A percentile compares a stretch with the other conserved stretches of the same genome.
These are phyloP conservation scores for Capronia coronata DNA, from an alignment of 2,329 filamentous ascomycete species.

Conservation along the genomic window DNA sequence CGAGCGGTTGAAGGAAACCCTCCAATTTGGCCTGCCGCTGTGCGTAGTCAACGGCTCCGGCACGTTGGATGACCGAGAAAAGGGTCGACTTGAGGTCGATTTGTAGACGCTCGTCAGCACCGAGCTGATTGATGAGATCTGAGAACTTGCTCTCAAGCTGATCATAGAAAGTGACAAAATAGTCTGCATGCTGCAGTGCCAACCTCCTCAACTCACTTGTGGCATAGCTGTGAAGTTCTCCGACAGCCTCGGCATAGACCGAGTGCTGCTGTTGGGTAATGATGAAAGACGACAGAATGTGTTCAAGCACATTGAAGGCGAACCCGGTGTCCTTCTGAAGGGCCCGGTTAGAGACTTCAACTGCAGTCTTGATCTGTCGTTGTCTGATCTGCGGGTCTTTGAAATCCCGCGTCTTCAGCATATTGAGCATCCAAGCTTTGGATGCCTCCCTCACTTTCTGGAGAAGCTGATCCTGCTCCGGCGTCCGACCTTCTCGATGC, in stretches of 20 bases:
- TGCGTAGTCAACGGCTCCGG: slow-evolving; percentile 64
- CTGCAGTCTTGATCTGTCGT: slow-evolving; percentile 71
- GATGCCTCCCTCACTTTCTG: slow-evolving; percentile 36
- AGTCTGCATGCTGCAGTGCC: slow-evolving; percentile 83
- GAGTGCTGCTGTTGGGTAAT: slow-evolving; percentile 62
- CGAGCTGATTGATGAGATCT: slow-evolving; percentile 66
- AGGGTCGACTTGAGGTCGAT: slow-evolving; percentile 84
- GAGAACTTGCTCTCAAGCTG: slow-evolving; percentile 77
- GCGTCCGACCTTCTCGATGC: slow-evolving; percentile 42
- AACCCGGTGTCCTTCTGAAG: slow-evolving; percentile 71
- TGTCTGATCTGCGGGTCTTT: slow-evolving; percentile 77
- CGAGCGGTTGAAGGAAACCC: slow-evolving; percentile 75
- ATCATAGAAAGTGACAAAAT: slow-evolving; percentile 80
- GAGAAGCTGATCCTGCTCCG: slow-evolving; percentile 42
- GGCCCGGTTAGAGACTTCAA: slow-evolving; percentile 75
- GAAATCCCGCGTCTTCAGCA: slow-evolving; percentile 37
- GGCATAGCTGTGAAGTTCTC: slow-evolving; percentile 76
- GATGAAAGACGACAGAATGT: slow-evolving; percentile 81
- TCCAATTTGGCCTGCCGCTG: slow-evolving; percentile 65
- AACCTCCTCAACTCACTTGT: slow-evolving; percentile 83
- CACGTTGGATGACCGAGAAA: slow-evolving; percentile 91
- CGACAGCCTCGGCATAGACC: slow-evolving; percentile 79
- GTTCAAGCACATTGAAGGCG: slow-evolving; percentile 82
- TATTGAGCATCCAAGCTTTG: slow-evolving; percentile 38
- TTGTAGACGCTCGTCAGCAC: slow-evolving; percentile 72